phyloP scores from a whole-genome alignment of 2,329 filamentous ascomycete genomes.

The Verticillium dahliae region DNA sequence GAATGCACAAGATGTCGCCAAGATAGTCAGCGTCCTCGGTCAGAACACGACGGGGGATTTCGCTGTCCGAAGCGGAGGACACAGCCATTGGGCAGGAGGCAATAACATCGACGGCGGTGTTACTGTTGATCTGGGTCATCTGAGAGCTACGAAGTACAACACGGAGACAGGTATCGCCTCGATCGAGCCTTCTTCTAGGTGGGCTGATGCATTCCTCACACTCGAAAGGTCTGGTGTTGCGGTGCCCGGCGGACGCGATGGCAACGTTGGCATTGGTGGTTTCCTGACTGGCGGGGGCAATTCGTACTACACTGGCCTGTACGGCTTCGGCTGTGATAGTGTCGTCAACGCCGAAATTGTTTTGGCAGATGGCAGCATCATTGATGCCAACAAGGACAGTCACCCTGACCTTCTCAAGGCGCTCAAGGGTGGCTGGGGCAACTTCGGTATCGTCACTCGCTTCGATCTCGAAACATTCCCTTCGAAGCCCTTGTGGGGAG shows the following conservation, averaged over 20 bases:
- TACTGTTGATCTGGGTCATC: constrained; percentile 33
- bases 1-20: constrained; percentile 15
- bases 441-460: constrained; percentile 29
- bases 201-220: constrained; percentile 31
- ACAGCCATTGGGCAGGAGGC: constrained; percentile 31
- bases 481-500: constrained; percentile 14
- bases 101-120: constrained; percentile 34
- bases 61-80: constrained; percentile 38
- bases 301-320: constrained; percentile 35
- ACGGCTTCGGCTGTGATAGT: constrained; percentile 41
- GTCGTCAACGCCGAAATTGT: constrained; percentile 40
- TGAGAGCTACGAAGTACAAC: constrained; percentile 27
- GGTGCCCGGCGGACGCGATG: constrained; percentile 35
- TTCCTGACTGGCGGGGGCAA: constrained; percentile 41
- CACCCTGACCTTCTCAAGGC: constrained; percentile 37
- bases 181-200: constrained; percentile 36
- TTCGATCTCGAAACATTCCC: constrained; percentile 22
- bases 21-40: constrained; percentile 8
- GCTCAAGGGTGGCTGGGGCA: constrained; percentile 32
- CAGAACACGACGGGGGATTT: constrained; percentile 22
- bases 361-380: constrained; percentile 33
- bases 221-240: constrained; percentile 31
- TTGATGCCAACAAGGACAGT: constrained; percentile 27
- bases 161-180: constrained; percentile 24
- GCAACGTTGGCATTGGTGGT: constrained; percentile 35